Evolutionary conservation across 148 eudicot species (phyloP).

Genomic region (Silene uniflora): DNA sequence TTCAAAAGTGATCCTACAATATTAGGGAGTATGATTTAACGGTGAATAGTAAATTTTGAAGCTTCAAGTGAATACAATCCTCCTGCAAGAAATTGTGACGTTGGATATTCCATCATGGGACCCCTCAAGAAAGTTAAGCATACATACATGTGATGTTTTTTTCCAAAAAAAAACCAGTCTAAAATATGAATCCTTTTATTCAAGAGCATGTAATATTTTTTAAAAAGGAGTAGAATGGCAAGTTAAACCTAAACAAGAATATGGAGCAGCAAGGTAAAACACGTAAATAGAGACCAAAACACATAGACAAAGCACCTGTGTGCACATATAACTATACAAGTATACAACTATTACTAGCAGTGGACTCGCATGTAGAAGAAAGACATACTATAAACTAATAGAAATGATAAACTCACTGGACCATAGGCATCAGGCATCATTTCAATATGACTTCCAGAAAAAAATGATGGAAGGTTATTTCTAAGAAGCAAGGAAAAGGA

Average conservation of each 20-base stretch:
- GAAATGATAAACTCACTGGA: not conserved
- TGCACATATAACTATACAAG: too few relatives aligned
- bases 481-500: constrained; percentile 17
- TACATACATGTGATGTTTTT: not conserved
- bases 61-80: not conserved
- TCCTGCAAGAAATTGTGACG: not conserved
- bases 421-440: not conserved
- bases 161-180: not conserved
- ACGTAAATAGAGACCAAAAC: too few relatives aligned
- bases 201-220: not conserved
- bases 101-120: not conserved
- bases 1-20: not conserved
- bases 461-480: not conserved
- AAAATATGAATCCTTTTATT: not conserved
- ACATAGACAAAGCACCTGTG: too few relatives aligned
- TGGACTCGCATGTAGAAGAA: too few relatives aligned
- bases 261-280: too few relatives aligned
- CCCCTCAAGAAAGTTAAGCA: not conserved
- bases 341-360: too few relatives aligned
- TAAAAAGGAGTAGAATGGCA: not conserved
- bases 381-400: too few relatives aligned
- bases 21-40: too few relatives aligned
- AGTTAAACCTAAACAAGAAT: too few relatives aligned
- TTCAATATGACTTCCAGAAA: not conserved
- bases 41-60: not conserved